phyloP scores from a whole-genome alignment of 805 yeast species.

The Groenewaldozyma salmanticensis region DNA sequence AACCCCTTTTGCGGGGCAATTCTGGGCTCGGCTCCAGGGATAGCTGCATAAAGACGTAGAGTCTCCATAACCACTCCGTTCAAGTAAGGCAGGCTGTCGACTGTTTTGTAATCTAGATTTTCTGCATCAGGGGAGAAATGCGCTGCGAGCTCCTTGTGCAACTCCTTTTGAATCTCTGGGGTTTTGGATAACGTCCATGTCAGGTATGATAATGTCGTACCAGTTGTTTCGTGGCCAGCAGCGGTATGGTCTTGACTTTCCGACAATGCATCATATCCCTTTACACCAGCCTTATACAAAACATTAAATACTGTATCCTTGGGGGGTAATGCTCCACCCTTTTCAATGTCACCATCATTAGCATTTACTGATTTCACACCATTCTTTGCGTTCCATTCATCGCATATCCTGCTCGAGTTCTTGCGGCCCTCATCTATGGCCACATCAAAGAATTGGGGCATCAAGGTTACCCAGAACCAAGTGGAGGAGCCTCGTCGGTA shows the following conservation, averaged over 20 bases:
- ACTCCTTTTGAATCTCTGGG: constrained; percentile 38
- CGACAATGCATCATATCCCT: constrained; percentile 31
- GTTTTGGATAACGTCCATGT: constrained; percentile 47
- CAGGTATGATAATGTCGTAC: constrained; percentile 50
- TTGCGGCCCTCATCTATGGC: constrained; percentile 35
- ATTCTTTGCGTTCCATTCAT: constrained; percentile 35
- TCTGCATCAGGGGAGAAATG: constrained; percentile 19
- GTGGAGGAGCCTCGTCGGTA: constrained; percentile 43
- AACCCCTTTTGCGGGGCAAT: constrained; percentile 29
- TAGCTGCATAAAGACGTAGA: constrained; percentile 54
- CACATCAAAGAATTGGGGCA: constrained; percentile 44
- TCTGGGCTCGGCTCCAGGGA: constrained; percentile 68
- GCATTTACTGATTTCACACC: constrained; percentile 20
- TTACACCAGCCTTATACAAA: constrained; percentile 20
- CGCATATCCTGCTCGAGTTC: constrained; percentile 32
- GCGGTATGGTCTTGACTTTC: constrained; percentile 56
- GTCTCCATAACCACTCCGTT: constrained; percentile 56
- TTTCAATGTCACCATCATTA: constrained; percentile 6
- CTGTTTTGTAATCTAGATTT: constrained; percentile 8
- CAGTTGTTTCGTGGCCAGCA: constrained; percentile 74
- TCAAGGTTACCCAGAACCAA: constrained; percentile 56
- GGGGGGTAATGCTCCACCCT: neutral
- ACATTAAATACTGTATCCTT: constrained; percentile 10
- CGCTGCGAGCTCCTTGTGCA: constrained; percentile 38
- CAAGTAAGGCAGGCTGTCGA: constrained; percentile 48